phyloP scores from a whole-genome alignment of 805 yeast genomes.

The Tetrapisispora pingtungensis region DNA sequence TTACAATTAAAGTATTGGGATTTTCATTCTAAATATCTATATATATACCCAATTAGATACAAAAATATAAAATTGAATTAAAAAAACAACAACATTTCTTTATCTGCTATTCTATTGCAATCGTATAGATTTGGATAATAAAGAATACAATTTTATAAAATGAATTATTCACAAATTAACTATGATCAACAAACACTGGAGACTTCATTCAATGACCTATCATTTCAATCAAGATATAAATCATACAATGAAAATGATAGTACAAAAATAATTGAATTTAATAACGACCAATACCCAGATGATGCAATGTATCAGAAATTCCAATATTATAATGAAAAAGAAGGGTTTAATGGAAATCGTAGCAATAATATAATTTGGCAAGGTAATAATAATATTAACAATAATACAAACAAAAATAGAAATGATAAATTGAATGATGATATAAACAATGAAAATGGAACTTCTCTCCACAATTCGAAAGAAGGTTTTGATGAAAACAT shows the following conservation, averaged over 20 bases:
- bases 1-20: too few species aligned
- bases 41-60: too few species aligned
- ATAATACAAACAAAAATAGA: neutral
- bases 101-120: too few species aligned
- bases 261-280: neutral
- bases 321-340: neutral
- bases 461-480: neutral
- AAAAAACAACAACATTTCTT: too few species aligned
- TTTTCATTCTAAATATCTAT: too few species aligned
- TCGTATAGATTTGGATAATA: too few species aligned
- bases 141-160: neutral
- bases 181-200: neutral
- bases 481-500: constrained; percentile 29
- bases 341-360: neutral
- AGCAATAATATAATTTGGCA: neutral
- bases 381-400: neutral
- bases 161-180: neutral
- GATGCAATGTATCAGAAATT: neutral
- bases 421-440: neutral
- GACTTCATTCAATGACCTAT: neutral
- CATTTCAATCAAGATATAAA: neutral
- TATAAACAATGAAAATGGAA: neutral
- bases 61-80: too few species aligned
- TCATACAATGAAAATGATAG: neutral
- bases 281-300: neutral